phyloP scores from a whole-genome alignment of 2,329 filamentous ascomycete species.

The Colletotrichum lupini region DNA sequence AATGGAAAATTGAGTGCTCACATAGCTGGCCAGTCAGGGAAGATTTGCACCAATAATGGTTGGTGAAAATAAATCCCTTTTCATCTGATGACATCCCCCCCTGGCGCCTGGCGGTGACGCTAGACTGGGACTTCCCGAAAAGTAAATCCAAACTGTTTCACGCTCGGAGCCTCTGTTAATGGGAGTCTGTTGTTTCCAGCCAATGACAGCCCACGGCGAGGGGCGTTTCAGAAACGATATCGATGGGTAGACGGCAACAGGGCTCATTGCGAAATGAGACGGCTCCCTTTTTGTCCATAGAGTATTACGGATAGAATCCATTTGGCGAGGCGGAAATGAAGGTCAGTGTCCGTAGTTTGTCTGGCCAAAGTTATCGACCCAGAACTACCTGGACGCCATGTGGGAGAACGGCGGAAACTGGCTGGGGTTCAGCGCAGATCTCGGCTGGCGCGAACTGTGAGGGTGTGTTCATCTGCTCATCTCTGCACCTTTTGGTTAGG shows the following conservation, averaged over 20 bases:
- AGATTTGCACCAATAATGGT: constrained; percentile 21
- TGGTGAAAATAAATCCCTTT: constrained; percentile 1
- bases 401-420: constrained; percentile 17
- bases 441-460: constrained; percentile 7
- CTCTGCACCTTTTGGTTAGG: constrained; percentile 11
- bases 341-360: not conserved
- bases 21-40: constrained; percentile 2
- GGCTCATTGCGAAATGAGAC: not conserved
- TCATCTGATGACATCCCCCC: constrained; percentile 27
- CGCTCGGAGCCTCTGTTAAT: constrained; percentile 22
- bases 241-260: not conserved
- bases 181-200: not conserved
- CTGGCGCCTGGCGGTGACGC: constrained; percentile 17
- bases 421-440: constrained; percentile 28
- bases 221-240: constrained; percentile 9
- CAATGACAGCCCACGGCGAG: constrained; percentile 2
- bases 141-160: constrained; percentile 28
- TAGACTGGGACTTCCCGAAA: constrained; percentile 24
- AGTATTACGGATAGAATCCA: not conserved
- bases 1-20: not conserved
- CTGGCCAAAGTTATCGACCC: not conserved
- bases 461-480: constrained; percentile 30
- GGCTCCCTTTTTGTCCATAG: not conserved
- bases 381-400: constrained; percentile 29
- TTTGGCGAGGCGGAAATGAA: constrained; percentile 20